These are phyloP conservation scores for Arthrobotrys conoides DNA, from an alignment of 2,329 filamentous ascomycete genomes.

Conservation along the genomic window DNA sequence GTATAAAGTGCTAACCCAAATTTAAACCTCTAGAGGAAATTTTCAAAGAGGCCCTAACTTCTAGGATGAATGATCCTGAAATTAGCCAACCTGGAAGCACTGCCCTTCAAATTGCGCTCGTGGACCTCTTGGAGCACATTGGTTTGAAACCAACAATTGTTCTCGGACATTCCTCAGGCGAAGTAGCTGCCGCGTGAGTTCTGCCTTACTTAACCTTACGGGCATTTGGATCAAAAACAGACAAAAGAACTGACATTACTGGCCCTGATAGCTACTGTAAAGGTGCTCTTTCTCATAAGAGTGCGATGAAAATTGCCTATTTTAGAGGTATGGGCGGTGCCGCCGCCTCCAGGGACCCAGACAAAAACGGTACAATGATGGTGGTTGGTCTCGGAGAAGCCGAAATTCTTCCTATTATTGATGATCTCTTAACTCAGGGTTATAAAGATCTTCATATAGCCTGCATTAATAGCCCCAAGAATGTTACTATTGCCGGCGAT, in stretches of 20 bases:
- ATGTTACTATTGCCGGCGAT: conserved; percentile 64
- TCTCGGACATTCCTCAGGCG: conserved; percentile 69
- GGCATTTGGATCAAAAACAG: not conserved
- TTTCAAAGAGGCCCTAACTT: not conserved
- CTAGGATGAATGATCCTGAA: conserved; percentile 65
- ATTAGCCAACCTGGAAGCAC: conserved; percentile 72
- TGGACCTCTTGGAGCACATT: conserved; percentile 66
- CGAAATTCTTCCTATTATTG: conserved; percentile 62
- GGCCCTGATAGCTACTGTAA: conserved; percentile 27
- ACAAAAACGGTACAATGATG: conserved; percentile 66
- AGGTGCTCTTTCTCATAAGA: conserved; percentile 33
- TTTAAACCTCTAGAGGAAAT: conserved; percentile 24
- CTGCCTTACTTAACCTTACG: not conserved
- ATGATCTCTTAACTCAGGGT: conserved; percentile 29
- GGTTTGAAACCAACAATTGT: conserved; percentile 66
- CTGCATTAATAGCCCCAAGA: conserved; percentile 65
- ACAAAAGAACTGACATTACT: not conserved
- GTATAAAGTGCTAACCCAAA: not conserved
- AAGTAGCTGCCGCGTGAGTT: conserved; percentile 69
- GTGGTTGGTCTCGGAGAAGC: conserved; percentile 66
- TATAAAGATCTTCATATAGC: conserved; percentile 26
- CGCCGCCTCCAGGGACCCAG: conserved; percentile 16
- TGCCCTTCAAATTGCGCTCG: conserved; percentile 71
- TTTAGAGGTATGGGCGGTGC: conserved; percentile 32
- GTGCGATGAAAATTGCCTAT: conserved; percentile 40